These are phyloP conservation scores for Linnemannia elongata DNA, from an alignment of 192 early-diverging fungal species.

Conservation along the genomic window DNA sequence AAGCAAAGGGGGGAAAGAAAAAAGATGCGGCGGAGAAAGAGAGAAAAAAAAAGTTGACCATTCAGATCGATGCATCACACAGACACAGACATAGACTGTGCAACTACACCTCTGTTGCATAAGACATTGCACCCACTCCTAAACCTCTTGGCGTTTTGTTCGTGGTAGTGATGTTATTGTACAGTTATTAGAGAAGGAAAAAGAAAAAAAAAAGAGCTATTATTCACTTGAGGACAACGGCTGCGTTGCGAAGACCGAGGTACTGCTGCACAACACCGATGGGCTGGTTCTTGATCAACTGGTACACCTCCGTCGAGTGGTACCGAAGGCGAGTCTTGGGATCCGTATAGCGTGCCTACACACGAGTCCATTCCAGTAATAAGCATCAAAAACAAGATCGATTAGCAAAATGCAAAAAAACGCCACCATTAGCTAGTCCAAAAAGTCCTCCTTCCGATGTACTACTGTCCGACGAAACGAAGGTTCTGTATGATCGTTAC, in stretches of 20 bases:
- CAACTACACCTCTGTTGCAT: neutral
- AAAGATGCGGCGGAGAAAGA: neutral
- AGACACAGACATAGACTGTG: neutral
- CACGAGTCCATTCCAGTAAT: neutral
- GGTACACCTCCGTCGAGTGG: constrained; percentile 86
- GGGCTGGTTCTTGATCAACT: constrained; percentile 76
- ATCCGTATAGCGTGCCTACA: constrained; percentile 84
- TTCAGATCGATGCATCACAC: neutral
- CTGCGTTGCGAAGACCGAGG: constrained; percentile 83
- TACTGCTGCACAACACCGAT: constrained; percentile 87
- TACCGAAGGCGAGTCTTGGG: constrained; percentile 89
- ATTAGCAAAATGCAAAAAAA: neutral
- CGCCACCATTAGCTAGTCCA: neutral
- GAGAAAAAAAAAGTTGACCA: neutral
- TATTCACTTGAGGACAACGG: constrained; percentile 74
- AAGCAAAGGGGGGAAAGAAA: neutral
- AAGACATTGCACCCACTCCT: neutral
- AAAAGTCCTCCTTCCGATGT: no score
- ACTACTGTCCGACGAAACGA: neutral
- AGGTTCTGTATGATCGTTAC: constrained; percentile 38
- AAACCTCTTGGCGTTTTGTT: neutral
- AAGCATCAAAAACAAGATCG: no score
- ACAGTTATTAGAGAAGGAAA: neutral
- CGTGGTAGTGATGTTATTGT: neutral
- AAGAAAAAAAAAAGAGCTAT: neutral